These are phyloP conservation scores for Agroathelia rolfsii DNA, from an alignment of 1,284 basidiomycete species.

Conservation along the genomic window DNA sequence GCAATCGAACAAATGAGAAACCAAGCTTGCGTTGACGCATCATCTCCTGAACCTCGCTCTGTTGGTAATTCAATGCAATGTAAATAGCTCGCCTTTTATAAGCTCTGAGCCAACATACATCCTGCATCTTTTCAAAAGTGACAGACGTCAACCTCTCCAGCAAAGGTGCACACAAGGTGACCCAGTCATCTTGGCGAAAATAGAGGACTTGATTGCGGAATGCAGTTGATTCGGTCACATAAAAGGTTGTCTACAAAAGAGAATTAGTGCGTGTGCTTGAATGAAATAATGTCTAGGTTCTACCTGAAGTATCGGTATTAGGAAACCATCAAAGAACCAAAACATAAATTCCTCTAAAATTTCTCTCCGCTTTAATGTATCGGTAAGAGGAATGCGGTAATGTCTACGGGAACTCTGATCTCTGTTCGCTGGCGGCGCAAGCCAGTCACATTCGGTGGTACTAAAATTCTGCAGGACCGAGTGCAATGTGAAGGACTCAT, in stretches of 20 bases:
- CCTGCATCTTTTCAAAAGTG: constrained; percentile 56
- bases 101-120: constrained; percentile 26
- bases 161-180: constrained; percentile 71
- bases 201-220: constrained; percentile 85
- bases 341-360: constrained; percentile 79
- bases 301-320: constrained; percentile 76
- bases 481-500: constrained; percentile 80
- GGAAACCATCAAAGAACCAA: constrained; percentile 88
- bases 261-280: constrained; percentile 4
- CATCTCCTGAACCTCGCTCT: constrained; percentile 59
- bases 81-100: too few species aligned
- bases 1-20: constrained; percentile 78
- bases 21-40: constrained; percentile 64
- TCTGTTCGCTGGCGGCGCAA: constrained; percentile 45
- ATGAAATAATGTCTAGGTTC: constrained; percentile 3
- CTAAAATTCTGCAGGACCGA: constrained; percentile 70
- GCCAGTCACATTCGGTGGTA: constrained; percentile 77
- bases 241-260: constrained; percentile 87
- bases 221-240: constrained; percentile 86
- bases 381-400: constrained; percentile 48
- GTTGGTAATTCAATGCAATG: neutral
- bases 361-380: constrained; percentile 65
- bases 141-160: constrained; percentile 57
- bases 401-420: constrained; percentile 27
- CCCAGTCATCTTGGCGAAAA: constrained; percentile 94